A percentile compares a stretch with the other conserved stretches of the same genome.
Conservation (phyloP, 768 basidiomycete genomes). For the Podaxis sp. region DNA sequence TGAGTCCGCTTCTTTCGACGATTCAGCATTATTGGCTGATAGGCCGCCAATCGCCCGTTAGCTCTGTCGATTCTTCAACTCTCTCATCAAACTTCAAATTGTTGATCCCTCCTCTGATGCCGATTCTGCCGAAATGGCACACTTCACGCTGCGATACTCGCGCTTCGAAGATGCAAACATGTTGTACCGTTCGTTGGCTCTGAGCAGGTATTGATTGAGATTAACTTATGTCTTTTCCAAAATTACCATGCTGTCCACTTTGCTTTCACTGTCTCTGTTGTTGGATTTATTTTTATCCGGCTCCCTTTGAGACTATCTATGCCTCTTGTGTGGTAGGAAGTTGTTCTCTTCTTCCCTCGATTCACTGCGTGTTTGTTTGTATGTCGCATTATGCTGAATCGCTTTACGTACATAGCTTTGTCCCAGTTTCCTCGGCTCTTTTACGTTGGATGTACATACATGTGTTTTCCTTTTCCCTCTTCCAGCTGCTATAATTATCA, state of each 20-base stretch:
- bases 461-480: background rate
- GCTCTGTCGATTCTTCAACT: slow-evolving; percentile 77
- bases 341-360: background rate
- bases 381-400: slow-evolving; percentile 6
- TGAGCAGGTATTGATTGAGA: slow-evolving; percentile 35
- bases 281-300: background rate
- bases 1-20: slow-evolving; percentile 31
- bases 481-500: background rate
- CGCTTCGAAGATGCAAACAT: slow-evolving; percentile 76
- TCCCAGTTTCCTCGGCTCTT: background rate
- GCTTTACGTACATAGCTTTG: background rate
- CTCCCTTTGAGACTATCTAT: background rate
- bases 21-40: no score
- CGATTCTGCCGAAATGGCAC: slow-evolving; percentile 75
- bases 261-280: background rate
- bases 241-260: background rate
- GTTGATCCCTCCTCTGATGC: slow-evolving; percentile 63
- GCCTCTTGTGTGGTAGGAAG: background rate
- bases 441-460: background rate
- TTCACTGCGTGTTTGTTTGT: background rate
- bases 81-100: slow-evolving; percentile 65
- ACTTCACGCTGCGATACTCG: slow-evolving; percentile 71
- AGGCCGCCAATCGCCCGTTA: slow-evolving; percentile 22
- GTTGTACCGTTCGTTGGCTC: slow-evolving; percentile 66
- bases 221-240: background rate